phyloP scores from a whole-genome alignment of 176 grass and related monocot genomes.

The Aegilops sharonensis region DNA sequence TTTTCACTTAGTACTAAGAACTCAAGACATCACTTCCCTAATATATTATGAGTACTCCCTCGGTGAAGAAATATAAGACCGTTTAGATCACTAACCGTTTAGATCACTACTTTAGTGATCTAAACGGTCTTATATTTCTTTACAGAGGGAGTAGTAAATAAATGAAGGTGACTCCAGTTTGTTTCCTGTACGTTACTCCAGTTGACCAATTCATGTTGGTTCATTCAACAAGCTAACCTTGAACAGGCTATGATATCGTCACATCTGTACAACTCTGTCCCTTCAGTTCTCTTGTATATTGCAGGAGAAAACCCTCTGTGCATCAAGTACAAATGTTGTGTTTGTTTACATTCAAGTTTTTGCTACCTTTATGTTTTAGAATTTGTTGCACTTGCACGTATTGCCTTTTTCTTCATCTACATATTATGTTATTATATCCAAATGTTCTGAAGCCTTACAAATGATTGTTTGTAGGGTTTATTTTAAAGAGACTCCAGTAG shows the following conservation, averaged over 20 bases:
- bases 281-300: neutral
- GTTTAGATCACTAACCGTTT: too few relatives aligned
- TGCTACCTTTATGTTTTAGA: neutral
- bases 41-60: neutral
- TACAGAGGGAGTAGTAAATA: neutral
- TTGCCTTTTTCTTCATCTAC: neutral
- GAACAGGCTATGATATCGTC: neutral
- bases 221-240: constrained; percentile 8
- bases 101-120: too few relatives aligned
- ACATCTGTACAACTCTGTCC: neutral
- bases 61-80: too few relatives aligned
- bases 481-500: constrained; percentile 30
- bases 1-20: neutral
- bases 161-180: neutral
- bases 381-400: neutral
- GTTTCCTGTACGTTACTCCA: neutral
- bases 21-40: neutral
- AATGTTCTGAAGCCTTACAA: neutral
- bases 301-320: neutral
- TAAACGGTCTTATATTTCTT: too few relatives aligned
- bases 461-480: constrained; percentile 43
- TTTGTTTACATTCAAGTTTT: neutral
- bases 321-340: neutral
- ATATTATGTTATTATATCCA: neutral
- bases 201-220: neutral